Conservation (phyloP, 2,329 filamentous ascomycete genomes). For the Trichophyton rubrum region DNA sequence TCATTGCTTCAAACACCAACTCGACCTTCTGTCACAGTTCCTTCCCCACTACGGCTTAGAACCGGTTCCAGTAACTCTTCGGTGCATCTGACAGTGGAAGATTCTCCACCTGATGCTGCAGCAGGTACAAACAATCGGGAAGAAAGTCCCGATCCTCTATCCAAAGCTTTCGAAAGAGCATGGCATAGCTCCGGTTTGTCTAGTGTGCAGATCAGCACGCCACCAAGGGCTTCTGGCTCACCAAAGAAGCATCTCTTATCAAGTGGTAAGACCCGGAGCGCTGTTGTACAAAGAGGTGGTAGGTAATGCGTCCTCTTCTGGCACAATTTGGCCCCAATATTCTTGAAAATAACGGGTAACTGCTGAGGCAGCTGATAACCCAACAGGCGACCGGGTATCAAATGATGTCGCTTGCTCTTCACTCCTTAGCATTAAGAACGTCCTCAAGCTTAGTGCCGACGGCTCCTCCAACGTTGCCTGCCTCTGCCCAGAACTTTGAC, state of each 20-base stretch:
- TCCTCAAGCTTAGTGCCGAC: slow-evolving; percentile 35
- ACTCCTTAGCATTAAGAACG: slow-evolving; percentile 25
- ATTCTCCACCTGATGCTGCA: not conserved
- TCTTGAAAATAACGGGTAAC: not conserved
- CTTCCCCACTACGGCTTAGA: not conserved
- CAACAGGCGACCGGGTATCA: too few relatives aligned
- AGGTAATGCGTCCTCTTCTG: not conserved
- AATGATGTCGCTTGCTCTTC: not conserved
- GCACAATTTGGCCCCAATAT: not conserved
- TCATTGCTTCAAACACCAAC: not conserved
- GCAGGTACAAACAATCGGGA: not conserved
- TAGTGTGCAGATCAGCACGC: slow-evolving; percentile 13
- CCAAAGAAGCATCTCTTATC: not conserved
- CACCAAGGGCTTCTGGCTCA: slow-evolving; percentile 4
- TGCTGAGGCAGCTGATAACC: too few relatives aligned
- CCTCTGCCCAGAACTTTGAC: slow-evolving; percentile 41
- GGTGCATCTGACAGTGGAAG: not conserved
- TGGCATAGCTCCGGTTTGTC: slow-evolving; percentile 13
- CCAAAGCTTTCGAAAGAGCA: slow-evolving; percentile 12
- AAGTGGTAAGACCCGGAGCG: not conserved
- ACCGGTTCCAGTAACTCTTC: not conserved
- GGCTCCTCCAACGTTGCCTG: slow-evolving; percentile 35
- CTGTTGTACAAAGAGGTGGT: not conserved
- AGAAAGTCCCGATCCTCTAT: slow-evolving; percentile 14
- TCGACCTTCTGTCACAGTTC: not conserved